Evolutionary conservation across 352 stramenopile genomes (phyloP).

Genomic region (Globisporangium emineosum): DNA sequence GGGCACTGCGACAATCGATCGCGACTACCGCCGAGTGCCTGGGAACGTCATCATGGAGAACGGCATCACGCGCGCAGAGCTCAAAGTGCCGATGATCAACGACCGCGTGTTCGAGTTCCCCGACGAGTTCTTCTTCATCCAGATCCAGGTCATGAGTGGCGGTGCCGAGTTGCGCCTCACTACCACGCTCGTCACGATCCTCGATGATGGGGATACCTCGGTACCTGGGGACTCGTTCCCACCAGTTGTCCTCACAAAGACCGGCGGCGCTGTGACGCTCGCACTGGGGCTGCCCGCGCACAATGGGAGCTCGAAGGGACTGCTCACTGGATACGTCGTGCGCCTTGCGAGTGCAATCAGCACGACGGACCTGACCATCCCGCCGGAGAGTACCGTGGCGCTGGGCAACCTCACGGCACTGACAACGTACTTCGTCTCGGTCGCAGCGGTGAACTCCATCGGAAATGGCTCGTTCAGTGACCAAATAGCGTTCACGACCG

Average conservation of each 20-base stretch:
- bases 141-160: constrained; percentile 26
- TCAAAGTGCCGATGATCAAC: constrained; percentile 59
- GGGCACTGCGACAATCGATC: constrained; percentile 35
- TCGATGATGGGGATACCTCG: constrained; percentile 51
- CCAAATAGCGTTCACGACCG: constrained; percentile 36
- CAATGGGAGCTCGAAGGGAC: constrained; percentile 44
- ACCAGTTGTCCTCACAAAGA: constrained; percentile 23
- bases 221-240: constrained; percentile 27
- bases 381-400: neutral
- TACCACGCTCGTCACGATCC: constrained; percentile 34
- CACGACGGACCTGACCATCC: constrained; percentile 18
- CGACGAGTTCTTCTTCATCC: constrained; percentile 45
- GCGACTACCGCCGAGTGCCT: constrained; percentile 38
- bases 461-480: constrained; percentile 36
- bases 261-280: constrained; percentile 40
- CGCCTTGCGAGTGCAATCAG: constrained; percentile 23
- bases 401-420: constrained; percentile 33
- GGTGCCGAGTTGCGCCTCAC: constrained; percentile 22
- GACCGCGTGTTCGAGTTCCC: constrained; percentile 51
- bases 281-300: constrained; percentile 29
- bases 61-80: constrained; percentile 25
- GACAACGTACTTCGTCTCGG: constrained; percentile 34
- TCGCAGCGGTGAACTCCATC: constrained; percentile 34
- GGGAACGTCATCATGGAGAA: constrained; percentile 34
- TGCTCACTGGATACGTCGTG: constrained; percentile 33